A percentile compares a stretch with the other conserved stretches of the same genome.
Evolutionary conservation across 1,284 basidiomycete genomes (phyloP).

Genomic region (Marasmius oreades): DNA sequence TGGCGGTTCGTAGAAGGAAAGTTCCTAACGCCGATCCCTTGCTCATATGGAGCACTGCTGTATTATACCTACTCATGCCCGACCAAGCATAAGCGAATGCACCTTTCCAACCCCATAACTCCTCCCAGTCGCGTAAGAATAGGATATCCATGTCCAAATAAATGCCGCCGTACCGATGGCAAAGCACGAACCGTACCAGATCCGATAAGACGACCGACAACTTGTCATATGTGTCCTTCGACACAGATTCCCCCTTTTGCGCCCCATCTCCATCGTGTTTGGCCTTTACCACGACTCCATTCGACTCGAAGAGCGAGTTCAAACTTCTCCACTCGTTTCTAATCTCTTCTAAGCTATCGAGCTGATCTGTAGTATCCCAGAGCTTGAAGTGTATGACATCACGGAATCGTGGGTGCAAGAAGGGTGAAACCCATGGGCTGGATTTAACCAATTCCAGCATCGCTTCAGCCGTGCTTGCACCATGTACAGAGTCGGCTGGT

Average conservation of each 20-base stretch:
- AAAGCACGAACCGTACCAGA: conserved; percentile 84
- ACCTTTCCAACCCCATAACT: conserved; percentile 84
- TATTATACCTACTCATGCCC: conserved; percentile 79
- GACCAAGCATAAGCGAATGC: conserved; percentile 89
- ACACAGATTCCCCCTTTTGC: conserved; percentile 23
- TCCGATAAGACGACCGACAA: conserved; percentile 83
- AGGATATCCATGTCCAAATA: conserved; percentile 88
- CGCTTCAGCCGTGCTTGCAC: conserved; percentile 65
- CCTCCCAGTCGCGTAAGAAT: conserved; percentile 88
- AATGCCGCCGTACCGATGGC: conserved; percentile 82
- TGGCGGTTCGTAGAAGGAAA: conserved; percentile 82
- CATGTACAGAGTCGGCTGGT: conserved; percentile 66
- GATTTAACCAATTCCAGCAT: conserved; percentile 65
- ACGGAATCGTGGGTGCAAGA: conserved; percentile 77
- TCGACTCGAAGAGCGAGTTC: conserved; percentile 73
- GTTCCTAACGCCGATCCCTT: conserved; percentile 78
- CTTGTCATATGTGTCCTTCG: conserved; percentile 72
- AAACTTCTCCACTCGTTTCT: conserved; percentile 73
- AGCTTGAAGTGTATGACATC: conserved; percentile 82
- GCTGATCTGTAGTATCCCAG: conserved; percentile 89
- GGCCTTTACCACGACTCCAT: conserved; percentile 55
- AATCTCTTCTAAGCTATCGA: conserved; percentile 78
- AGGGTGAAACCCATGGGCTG: conserved; percentile 84
- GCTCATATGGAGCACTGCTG: conserved; percentile 82
- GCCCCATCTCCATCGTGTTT: conserved; percentile 16